Evolutionary conservation across 768 basidiomycete genomes (phyloP), one percentile per base, ranked within the genome.

Genomic region (Auricularia sp.): DNA sequence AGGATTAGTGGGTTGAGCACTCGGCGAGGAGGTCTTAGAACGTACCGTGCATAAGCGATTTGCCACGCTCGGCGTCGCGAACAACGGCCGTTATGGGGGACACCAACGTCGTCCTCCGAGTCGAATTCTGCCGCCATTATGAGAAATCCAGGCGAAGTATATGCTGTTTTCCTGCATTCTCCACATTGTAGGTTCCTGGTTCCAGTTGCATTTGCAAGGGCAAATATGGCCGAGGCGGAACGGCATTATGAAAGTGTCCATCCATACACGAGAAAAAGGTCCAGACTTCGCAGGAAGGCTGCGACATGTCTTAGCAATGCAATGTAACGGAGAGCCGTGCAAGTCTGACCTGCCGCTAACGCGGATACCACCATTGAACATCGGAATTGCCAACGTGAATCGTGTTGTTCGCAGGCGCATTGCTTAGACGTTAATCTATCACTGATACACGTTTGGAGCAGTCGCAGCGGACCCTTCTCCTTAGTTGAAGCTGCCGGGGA

Each of bases 11-110:
- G 44, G 11, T 10, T 3, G 18, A 3, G 44, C 44, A 45, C 18
- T 16, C 47, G 7, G 39, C 18, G 6, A 51, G 59, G 61, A 24
- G 45, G 24, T 1, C 37, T 59, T 35, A 62, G 62, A n/a, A 68
- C 79, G 65, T 71, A 86, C 88, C 87, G 69, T 83, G 81, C 66
- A 88, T 70, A 73, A 83, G 89, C 29, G 89, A 70, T 37, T 70
- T 76, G 21, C 75, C 73, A 59, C 83, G 77, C 67, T 79, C 68
- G 2, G 80, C 72, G 69, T 88, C 85, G 68, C 85, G 81, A 14
- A 77, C 85, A 2, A 75, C 86, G 1, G 81, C 76, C 2, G 89
- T 91, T 42, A 79, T 75, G 6, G 80, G 83, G 83, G 11, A 82
- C 10, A 82, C 81, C 33, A 86, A 62, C 3, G 65, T 85, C 77